Evolutionary conservation across 129 eudicot species (phyloP).

Genomic region (Calendula officinalis): DNA sequence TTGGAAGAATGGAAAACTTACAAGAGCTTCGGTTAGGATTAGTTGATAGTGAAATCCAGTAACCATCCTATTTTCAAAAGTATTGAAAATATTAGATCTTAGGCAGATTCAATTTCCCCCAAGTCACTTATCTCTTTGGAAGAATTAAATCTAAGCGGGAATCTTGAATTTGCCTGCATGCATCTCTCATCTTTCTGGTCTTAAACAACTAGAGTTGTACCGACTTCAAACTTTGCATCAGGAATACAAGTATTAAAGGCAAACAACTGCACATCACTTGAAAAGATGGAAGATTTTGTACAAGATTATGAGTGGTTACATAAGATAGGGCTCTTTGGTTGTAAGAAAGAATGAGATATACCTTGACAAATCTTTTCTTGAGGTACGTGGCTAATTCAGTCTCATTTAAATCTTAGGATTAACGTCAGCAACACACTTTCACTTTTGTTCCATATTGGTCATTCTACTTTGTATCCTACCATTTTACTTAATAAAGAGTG

Average conservation of each 20-base stretch:
- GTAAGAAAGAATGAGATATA: background rate
- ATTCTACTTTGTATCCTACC: no score
- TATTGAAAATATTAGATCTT: background rate
- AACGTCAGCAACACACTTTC: background rate
- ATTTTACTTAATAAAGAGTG: no score
- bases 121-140: background rate
- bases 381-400: background rate
- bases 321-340: background rate
- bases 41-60: background rate
- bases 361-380: background rate
- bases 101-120: background rate
- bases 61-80: background rate
- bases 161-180: background rate
- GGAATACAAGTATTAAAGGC: constrained; percentile 1
- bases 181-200: background rate
- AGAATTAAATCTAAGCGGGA: background rate
- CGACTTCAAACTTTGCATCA: background rate
- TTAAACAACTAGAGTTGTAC: background rate
- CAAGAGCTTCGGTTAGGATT: background rate
- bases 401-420: background rate
- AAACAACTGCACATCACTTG: background rate
- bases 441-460: background rate
- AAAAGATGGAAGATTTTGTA: background rate
- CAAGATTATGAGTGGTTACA: background rate
- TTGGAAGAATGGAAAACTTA: background rate